Evolutionary conservation across 1,139 yeast genomes (phyloP).

Genomic region (Yamadazyma mexicana): DNA sequence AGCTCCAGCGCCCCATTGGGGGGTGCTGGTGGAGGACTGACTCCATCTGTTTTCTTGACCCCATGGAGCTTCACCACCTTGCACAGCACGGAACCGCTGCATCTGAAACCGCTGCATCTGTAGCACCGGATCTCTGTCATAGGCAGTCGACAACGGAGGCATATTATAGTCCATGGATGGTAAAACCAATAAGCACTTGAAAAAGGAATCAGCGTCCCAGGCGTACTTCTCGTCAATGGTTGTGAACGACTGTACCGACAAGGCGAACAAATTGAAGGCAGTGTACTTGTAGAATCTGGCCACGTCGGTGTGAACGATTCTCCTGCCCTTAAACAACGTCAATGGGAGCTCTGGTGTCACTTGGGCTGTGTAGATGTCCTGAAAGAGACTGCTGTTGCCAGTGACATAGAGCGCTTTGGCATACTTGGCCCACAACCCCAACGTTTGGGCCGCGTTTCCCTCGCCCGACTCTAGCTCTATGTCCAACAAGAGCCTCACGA

Average conservation of each 20-base stretch:
- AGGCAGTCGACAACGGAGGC: background rate
- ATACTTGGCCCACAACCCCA: conserved; percentile 17
- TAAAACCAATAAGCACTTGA: conserved; percentile 17
- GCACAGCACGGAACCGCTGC: too few species aligned
- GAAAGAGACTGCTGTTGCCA: conserved; percentile 23
- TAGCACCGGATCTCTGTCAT: too few species aligned
- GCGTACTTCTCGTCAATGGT: conserved; percentile 12
- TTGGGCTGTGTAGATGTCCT: conserved; percentile 16
- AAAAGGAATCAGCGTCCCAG: conserved; percentile 26
- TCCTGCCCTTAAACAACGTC: conserved; percentile 16
- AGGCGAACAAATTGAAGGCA: conserved; percentile 29
- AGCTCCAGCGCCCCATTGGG: conserved; percentile 11
- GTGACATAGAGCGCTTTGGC: conserved; percentile 22
- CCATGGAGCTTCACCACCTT: too few species aligned
- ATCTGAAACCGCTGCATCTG: too few species aligned
- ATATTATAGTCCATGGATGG: conserved; percentile 11
- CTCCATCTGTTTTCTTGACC: too few species aligned
- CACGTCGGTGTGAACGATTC: conserved; percentile 21
- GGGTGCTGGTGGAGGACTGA: too few species aligned
- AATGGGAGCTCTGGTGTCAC: conserved; percentile 25
- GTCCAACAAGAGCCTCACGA: background rate
- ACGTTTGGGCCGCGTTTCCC: background rate
- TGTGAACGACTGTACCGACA: conserved; percentile 16
- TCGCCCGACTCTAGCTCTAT: background rate
- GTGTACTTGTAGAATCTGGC: conserved; percentile 30